These are phyloP conservation scores for Casuarina cunninghamiana DNA, from an alignment of 306 rosid species.

Conservation along the genomic window DNA sequence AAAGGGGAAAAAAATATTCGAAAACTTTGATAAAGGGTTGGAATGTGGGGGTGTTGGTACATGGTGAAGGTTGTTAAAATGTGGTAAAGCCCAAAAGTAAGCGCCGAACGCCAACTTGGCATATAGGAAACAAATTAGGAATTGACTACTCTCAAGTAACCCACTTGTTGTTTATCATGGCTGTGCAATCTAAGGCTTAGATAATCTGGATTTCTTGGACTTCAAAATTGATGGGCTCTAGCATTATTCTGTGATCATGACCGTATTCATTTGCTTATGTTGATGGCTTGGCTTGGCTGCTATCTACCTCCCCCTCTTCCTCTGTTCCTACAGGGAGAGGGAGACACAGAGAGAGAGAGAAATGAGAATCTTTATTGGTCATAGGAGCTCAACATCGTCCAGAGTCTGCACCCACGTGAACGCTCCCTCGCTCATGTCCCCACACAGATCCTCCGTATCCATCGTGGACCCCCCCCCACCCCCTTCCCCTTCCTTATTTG, in stretches of 20 bases:
- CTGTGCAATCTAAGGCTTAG: conserved; percentile 41
- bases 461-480: conserved; percentile 53
- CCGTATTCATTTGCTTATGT: conserved; percentile 5
- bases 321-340: too few species aligned
- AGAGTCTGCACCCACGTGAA: conserved; percentile 68
- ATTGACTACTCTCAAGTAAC: conserved; percentile 16
- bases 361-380: conserved; percentile 22
- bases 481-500: conserved; percentile 4
- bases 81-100: not conserved
- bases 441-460: conserved; percentile 87
- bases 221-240: conserved; percentile 11
- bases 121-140: not conserved
- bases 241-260: conserved; percentile 27
- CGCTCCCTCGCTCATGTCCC: conserved; percentile 42
- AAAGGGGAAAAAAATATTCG: not conserved
- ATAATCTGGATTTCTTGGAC: conserved; percentile 29
- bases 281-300: too few species aligned
- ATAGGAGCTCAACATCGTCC: conserved; percentile 26
- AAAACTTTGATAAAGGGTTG: not conserved
- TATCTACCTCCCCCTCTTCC: too few species aligned
- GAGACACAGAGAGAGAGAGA: not conserved
- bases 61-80: not conserved
- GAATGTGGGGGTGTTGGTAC: not conserved
- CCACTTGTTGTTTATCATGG: conserved; percentile 21
- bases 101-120: conserved; percentile 9